Conservation (phyloP, 2,329 filamentous ascomycete genomes). For the Zasmidium cellare region DNA sequence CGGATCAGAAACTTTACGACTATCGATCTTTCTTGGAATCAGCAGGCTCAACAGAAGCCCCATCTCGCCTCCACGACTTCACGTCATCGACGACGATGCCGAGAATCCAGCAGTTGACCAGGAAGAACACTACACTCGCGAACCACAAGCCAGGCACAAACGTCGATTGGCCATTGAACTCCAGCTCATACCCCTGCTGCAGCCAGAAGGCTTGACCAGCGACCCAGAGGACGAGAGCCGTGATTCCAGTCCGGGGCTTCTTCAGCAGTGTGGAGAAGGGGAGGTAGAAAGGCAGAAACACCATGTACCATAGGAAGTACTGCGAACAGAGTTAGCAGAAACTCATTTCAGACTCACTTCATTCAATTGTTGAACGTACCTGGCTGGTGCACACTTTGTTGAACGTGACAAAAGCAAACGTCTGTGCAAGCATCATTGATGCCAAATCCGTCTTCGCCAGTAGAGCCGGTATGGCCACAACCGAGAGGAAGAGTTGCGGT, state of each 20-base stretch:
- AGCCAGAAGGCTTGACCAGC: constrained; percentile 61
- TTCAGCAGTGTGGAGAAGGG: constrained; percentile 72
- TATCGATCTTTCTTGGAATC: constrained; percentile 15
- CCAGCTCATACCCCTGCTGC: constrained; percentile 52
- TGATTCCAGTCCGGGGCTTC: constrained; percentile 60
- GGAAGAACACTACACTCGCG: constrained; percentile 75
- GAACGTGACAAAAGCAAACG: constrained; percentile 94
- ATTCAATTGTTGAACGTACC: constrained; percentile 52
- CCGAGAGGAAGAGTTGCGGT: constrained; percentile 80
- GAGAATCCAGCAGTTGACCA: constrained; percentile 83
- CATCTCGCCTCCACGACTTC: constrained; percentile 17
- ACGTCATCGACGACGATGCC: constrained; percentile 75
- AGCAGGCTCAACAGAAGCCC: not conserved
- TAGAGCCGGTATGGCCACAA: constrained; percentile 70
- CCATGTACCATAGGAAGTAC: constrained; percentile 99
- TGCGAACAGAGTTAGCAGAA: constrained; percentile 39
- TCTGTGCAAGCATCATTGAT: constrained; percentile 87
- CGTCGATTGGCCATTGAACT: constrained; percentile 70
- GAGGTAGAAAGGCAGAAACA: constrained; percentile 89
- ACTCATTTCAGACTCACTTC: not conserved
- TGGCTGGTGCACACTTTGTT: constrained; percentile 99
- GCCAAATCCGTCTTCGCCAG: constrained; percentile 81
- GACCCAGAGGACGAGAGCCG: constrained; percentile 72
- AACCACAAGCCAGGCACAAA: constrained; percentile 84
- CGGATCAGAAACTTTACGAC: not conserved